Base-by-base conservation (phyloP, 2,329 filamentous ascomycete species). In the Cladosporium austrohemisphaericum region DNA sequence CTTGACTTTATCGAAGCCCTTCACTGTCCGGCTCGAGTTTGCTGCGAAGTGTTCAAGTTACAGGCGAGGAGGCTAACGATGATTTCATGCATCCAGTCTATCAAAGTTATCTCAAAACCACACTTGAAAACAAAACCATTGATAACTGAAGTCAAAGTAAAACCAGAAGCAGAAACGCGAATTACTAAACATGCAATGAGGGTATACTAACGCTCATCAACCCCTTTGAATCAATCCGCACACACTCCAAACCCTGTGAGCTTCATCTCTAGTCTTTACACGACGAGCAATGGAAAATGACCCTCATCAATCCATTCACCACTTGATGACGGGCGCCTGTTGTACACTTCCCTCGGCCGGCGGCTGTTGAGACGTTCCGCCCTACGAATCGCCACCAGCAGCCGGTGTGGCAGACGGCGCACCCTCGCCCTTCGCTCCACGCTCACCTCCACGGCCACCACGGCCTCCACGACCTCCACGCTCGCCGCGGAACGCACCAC, bases 391-490 rank as follows among this genome's bases (percentile, higher is more conserved):
- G 19, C 44, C 44, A 22, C 32, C 43, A 16, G 44, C 44, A 38
- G 60, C 52, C 13, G 59, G 45, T 18, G 62, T 49, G 37, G 59
- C 26, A 32, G 51, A 31, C 23, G 54, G 22, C 25, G 55, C 55
- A 31, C 57, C 57, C 18, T 60, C 61, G 26, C 52, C 48, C 50
- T 58, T 58, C 25, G 57, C 60, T n/a, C n/a, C n/a, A n/a, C n/a
- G n/a, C n/a, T n/a, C n/a, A 19, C 62, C 61, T n/a, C 59, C 58
- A 9, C 66, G 59, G 36, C 64, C 60, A 41, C 65, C 64, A 25
- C 65, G 70, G 43, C 76, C 76, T 52, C 79, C 75, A 53, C 77
- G 71, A 31, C 79, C 73, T 53, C 79, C 75, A 50, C 79, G 71
- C 49, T 74, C 72, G 50, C 76, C 84, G 56, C 79, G 73, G 16